Evolutionary conservation across 2,329 filamentous ascomycete genomes (phyloP), one percentile per base, ranked within the genome.

Genomic region (Fusarium succisae): DNA sequence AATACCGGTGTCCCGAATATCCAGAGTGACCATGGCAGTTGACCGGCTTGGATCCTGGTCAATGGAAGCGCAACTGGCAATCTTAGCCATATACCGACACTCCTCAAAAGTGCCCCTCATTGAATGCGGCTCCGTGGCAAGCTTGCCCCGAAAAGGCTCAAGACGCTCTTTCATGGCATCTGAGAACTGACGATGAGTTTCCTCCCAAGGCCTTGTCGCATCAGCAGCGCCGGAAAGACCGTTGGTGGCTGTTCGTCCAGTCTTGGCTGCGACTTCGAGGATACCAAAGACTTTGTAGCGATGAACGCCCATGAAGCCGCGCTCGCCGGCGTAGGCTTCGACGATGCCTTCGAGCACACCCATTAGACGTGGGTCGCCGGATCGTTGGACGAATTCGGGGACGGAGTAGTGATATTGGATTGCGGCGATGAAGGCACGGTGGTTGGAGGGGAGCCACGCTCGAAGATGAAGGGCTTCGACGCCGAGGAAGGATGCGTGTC

Each of bases 231-330:
- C 87, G 4, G 87, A 87, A 20, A 83, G 80, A 5, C 87, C 87
- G 58, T 89, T 89, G 0, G 87, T 88, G 66, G 85, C 87, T 1
- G 87, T 86, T 8, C 87, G 82, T 6, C 87, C 87, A 1, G 86
- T 87, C 77, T 89, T 89, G 45, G 83, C 85, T 3, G 87, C 87
- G 20, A 88, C 84, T 65, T 89, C 87, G 1, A 89, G 83, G 35
- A 89, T 86, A 3, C 87, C 87, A 70, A 88, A 89, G 9, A 89
- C 87, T 74, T 89, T 89, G 77, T 89, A 88, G n/a, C 87, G 80
- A 73, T 89, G 87, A 0, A 84, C 86, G 10, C 87, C 87, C 87
- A 89, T 88, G 75, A 89, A 89, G 1, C 87, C 87, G 26, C 87
- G 82, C 71, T 89, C 87, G 2, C 87, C 87, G 0, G 86, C 86